These are phyloP conservation scores for Solanum rostratum DNA, from an alignment of 257 asterid genomes.

Conservation along the genomic window DNA sequence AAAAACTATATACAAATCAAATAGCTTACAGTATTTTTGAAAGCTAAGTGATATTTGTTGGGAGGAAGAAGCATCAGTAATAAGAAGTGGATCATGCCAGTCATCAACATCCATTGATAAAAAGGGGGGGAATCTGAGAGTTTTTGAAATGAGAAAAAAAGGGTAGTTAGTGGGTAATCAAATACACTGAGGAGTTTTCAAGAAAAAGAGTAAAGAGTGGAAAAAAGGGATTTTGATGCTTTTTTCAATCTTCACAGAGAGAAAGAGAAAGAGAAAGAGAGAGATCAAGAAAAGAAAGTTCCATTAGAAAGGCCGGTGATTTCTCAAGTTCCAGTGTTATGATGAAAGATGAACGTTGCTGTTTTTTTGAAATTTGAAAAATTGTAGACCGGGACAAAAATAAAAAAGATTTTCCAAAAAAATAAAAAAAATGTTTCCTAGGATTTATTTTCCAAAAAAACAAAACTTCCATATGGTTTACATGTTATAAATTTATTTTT, in stretches of 20 bases:
- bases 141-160: constrained; percentile 30
- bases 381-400: background rate
- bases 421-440: background rate
- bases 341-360: constrained; percentile 2
- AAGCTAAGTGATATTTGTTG: constrained; percentile 1
- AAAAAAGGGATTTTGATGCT: background rate
- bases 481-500: too few relatives aligned
- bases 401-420: background rate
- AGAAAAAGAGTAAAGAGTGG: background rate
- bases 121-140: constrained; percentile 6
- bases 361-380: constrained; percentile 14
- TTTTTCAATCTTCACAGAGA: background rate
- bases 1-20: background rate
- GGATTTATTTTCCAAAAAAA: too few relatives aligned
- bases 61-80: constrained; percentile 54
- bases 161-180: constrained; percentile 5
- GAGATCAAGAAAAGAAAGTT: background rate
- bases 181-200: background rate
- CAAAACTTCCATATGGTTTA: too few relatives aligned
- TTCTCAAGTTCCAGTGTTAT: background rate
- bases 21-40: constrained; percentile 25
- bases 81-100: constrained; percentile 65
- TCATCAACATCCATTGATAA: constrained; percentile 46
- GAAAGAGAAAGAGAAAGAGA: background rate
- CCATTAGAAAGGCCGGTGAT: background rate